These are phyloP conservation scores for Flaveria ramosissima DNA, from an alignment of 129 eudicot genomes.

Conservation along the genomic window DNA sequence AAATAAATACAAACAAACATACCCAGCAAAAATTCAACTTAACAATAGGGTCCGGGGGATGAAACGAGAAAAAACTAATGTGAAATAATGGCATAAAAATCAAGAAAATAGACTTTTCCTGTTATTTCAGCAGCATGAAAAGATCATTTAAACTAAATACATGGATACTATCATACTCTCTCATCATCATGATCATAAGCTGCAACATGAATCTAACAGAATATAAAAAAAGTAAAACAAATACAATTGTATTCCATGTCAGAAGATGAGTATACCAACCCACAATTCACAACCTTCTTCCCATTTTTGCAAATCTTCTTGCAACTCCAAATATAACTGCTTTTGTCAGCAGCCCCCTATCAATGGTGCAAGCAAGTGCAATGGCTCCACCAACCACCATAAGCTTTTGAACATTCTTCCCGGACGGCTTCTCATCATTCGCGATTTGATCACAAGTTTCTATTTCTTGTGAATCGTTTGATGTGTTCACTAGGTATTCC, in stretches of 20 bases:
- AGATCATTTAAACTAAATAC: conserved; percentile 29
- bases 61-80: neutral
- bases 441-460: conserved; percentile 29
- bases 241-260: conserved; percentile 27
- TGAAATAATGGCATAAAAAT: neutral
- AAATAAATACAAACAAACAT: neutral
- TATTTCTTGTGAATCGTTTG: conserved; percentile 31
- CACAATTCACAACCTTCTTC: conserved; percentile 53
- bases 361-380: conserved; percentile 83
- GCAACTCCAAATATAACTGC: conserved; percentile 92
- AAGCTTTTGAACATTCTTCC: conserved; percentile 53
- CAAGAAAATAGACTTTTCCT: conserved; percentile 21
- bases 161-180: conserved; percentile 31
- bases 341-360: conserved; percentile 79
- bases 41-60: too few relatives aligned
- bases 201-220: conserved; percentile 36
- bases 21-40: neutral
- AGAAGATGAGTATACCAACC: conserved; percentile 25
- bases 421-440: conserved; percentile 52
- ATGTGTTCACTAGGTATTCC: conserved; percentile 39
- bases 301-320: conserved; percentile 75
- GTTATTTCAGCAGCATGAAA: conserved; percentile 48
- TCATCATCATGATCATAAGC: conserved; percentile 39
- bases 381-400: conserved; percentile 82
- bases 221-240: conserved; percentile 16